phyloP scores from a whole-genome alignment of 495 filamentous ascomycete genomes.

The Penicillium lividum region DNA sequence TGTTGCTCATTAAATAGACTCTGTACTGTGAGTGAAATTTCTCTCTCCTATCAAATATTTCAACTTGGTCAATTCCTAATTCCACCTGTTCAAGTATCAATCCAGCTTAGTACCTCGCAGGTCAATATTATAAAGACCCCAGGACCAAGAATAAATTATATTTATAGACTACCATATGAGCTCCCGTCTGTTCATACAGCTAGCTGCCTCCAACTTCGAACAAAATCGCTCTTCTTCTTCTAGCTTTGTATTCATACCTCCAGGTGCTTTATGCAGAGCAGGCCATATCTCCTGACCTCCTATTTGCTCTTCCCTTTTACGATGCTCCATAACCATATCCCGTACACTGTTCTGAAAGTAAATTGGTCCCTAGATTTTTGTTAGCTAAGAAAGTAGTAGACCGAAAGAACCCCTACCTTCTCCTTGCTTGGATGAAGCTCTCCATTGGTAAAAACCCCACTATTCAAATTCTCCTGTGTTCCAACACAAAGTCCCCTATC shows the following conservation, averaged over 20 bases:
- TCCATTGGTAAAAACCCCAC: conserved; percentile 51
- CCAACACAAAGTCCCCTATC: conserved; percentile 50
- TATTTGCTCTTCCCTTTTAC: conserved; percentile 35
- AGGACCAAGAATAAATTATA: neutral
- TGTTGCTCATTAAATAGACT: conserved; percentile 28
- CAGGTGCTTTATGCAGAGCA: conserved; percentile 21
- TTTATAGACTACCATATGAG: conserved; percentile 24
- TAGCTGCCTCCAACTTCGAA: conserved; percentile 27
- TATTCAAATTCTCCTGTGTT: conserved; percentile 47
- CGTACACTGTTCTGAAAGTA: conserved; percentile 45
- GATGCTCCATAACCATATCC: conserved; percentile 41
- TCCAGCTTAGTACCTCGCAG: neutral
- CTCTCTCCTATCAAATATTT: neutral
- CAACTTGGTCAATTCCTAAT: neutral
- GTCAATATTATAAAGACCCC: neutral
- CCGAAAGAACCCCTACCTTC: conserved; percentile 24
- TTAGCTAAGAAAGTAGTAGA: neutral
- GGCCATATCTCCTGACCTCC: conserved; percentile 46
- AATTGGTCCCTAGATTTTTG: conserved; percentile 33
- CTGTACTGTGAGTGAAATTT: too few species aligned
- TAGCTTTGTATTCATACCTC: conserved; percentile 17
- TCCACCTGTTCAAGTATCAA: too few species aligned
- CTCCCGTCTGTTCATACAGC: conserved; percentile 23
- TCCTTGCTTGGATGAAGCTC: conserved; percentile 52
- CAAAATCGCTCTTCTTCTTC: conserved; percentile 32